Base-by-base conservation (phyloP, 495 filamentous ascomycete genomes). In the Annulohypoxylon maeteangense region DNA sequence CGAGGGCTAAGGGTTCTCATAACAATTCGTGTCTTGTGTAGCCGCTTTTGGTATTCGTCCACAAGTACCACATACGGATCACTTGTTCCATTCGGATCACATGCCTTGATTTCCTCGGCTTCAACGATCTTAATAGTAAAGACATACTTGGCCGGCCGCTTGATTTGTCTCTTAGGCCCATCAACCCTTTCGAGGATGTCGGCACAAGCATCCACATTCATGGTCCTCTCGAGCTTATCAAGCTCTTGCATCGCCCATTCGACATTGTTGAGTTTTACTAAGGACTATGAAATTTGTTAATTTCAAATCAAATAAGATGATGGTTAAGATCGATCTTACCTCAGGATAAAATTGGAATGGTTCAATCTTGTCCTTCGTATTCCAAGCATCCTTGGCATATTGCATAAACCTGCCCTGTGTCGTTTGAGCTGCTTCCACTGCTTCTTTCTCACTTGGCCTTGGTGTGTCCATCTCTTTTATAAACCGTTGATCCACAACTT, bases 71-170 rank as follows among this genome's bases (percentile, higher is more conserved):
- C 94, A 74, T 99, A 99, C 10, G 96, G 96, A 82, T 99, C 96
- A 78, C 95, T 98, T 63, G 89, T 87, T 58, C 96, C 96, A 72
- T 91, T 93, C 66, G 97, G 92, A 81, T 99, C 96, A 75, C 97
- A 98, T 14, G 96, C 94, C 78, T 97, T 98, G 68, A 99, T 81
- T 72, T 98, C 96, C 80, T 99, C 96, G n/a, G 92, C 96, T 75
- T 99, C 96, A 29, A 99, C 93, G 54, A 99, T 93, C 83, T 99
- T 99, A 80, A 98, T 94, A 1, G 96, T 98, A 78, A 99, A 99
- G 53, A 98, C 93, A 75, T 97, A 98, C 62, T 94, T 95, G 29
- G 88, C 90, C 27, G 85, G 83, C 70, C 86, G 89, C 74, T 89
- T 88, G 22, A 87, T 82, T 59, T 79, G 83, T 54, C 74, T 82